Evolutionary conservation across 2,329 filamentous ascomycete species (phyloP), one percentile per base, ranked within the genome.

Genomic region (Aspergillus aculeatus): DNA sequence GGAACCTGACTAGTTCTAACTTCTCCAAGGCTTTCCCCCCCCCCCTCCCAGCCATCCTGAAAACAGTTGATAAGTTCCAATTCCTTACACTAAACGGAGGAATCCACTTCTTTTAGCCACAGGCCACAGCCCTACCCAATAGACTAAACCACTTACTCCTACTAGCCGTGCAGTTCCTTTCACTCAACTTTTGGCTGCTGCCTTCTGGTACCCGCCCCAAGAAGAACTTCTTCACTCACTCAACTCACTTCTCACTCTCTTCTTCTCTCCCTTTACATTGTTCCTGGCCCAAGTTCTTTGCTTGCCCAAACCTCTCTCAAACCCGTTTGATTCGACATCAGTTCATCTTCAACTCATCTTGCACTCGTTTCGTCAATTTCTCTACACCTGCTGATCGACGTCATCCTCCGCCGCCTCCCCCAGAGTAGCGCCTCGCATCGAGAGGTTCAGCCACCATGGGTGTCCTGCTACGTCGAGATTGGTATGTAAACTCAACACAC

Each of bases 371-470:
- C 41, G 31, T 29, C 47, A 19, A 26, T 50, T 50, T 31, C 48
- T 50, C 24, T 62, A 24, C 50, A 50, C 61, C 52, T 41, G 21
- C 49, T 47, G 57, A 64, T 65, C 66, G 66, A 67, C 66, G 66
- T 67, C 66, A 68, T 68, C 52, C 57, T 55, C 61, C 52, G 60
- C 26, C 48, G 38, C 16, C 16, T 19, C 51, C 54, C 48, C 32
- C 32, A 35, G 56, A 41, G 59, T 47, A 50, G 60, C 54, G 50
- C 50, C 53, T 61, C 54, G 50, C 50, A 54, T 58, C 56, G 21
- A 54, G 47, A 62, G 60, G 35, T 57, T 48, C 51, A 58, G 38
- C 52, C 58, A 61, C 57, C 55, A 68, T 68, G 66, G 64, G 59
- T 54, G 47, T 65, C 29, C 54, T 68, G 49, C 48, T 54, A 21